Evolutionary conservation across 1,284 basidiomycete genomes (phyloP).

Genomic region (Albatrellus sp.): DNA sequence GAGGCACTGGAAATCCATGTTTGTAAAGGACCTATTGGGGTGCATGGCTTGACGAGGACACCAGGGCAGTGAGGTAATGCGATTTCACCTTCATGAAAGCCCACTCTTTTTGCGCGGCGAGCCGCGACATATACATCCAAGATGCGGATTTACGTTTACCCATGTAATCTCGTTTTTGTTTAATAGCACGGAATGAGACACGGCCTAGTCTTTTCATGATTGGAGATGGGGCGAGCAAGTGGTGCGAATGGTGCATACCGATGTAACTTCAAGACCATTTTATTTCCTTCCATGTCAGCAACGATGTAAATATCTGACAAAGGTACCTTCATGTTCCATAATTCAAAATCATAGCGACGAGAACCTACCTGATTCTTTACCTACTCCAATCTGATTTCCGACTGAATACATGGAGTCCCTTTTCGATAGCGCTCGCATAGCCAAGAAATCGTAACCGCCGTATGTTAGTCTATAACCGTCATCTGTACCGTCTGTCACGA

Average conservation of each 20-base stretch:
- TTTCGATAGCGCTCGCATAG: constrained; percentile 87
- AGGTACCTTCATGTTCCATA: not conserved
- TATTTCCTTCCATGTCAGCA: constrained; percentile 69
- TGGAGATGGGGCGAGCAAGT: not conserved
- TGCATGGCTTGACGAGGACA: not conserved
- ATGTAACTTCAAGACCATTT: constrained; percentile 89
- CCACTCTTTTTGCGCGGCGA: constrained; percentile 95
- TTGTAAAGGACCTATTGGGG: constrained; percentile 73
- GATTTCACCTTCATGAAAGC: constrained; percentile 91
- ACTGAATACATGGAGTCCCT: constrained; percentile 79
- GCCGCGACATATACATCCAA: constrained; percentile 99
- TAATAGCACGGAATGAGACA: constrained; percentile 94
- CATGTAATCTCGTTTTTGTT: constrained; percentile 93
- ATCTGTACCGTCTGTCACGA: constrained; percentile 36
- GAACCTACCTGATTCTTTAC: constrained; percentile 83
- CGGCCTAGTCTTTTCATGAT: constrained; percentile 67
- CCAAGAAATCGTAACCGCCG: constrained; percentile 93
- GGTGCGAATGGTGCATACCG: constrained; percentile 32
- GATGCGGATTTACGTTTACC: constrained; percentile 92
- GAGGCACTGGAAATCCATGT: constrained; percentile 88
- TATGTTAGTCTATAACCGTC: constrained; percentile 97
- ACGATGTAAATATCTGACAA: constrained; percentile 84
- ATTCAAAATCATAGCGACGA: not conserved
- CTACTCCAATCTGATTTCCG: constrained; percentile 96
- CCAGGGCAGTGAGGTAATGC: not conserved